Evolutionary conservation across 192 early-diverging fungal species (phyloP).

Genomic region (Podochytrium sp.): DNA sequence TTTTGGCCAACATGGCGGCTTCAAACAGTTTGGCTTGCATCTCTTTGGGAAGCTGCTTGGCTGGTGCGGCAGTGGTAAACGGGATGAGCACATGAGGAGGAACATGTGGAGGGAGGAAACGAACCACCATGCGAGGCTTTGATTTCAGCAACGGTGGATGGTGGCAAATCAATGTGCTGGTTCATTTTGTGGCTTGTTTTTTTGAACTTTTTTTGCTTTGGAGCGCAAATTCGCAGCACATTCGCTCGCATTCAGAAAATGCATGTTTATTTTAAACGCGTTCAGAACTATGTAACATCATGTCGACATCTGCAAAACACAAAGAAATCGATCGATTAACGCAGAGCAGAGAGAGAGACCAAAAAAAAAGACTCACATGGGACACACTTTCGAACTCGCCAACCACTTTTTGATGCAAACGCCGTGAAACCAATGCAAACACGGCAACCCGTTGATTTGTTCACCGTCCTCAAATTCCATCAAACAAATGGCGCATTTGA

Average conservation of each 20-base stretch:
- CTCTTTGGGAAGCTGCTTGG: not conserved
- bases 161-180: not conserved
- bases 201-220: too few species aligned
- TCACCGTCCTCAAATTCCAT: slow-evolving; percentile 22
- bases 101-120: not conserved
- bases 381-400: not conserved
- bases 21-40: slow-evolving; percentile 20
- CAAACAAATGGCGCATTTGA: slow-evolving; percentile 16
- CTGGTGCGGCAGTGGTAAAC: not conserved
- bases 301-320: not conserved
- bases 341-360: too few species aligned
- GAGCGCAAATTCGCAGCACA: too few species aligned
- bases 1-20: slow-evolving; percentile 54
- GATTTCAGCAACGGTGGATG: not conserved
- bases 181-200: not conserved
- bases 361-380: slow-evolving; percentile 10
- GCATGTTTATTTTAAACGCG: too few species aligned
- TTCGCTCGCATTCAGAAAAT: too few species aligned
- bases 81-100: not conserved
- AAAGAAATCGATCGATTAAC: too few species aligned
- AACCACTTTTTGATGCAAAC: slow-evolving; percentile 10
- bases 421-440: slow-evolving; percentile 22
- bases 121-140: slow-evolving; percentile 10
- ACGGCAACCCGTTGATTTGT: slow-evolving; percentile 9
- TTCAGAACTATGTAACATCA: too few species aligned